Evolutionary conservation across 805 yeast genomes (phyloP).

Genomic region (Lipomyces chichibuensis): DNA sequence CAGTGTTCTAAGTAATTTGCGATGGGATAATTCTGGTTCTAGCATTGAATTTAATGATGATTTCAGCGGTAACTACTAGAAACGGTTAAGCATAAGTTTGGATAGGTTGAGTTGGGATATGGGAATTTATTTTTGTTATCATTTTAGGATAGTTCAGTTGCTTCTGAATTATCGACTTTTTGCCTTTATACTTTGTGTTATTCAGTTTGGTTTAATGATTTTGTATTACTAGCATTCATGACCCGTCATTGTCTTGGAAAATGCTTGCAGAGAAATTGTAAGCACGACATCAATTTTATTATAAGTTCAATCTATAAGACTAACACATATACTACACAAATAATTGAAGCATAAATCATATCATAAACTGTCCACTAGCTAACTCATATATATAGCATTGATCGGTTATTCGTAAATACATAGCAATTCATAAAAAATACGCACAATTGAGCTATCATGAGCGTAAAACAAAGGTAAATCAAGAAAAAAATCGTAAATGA

Average conservation of each 20-base stretch:
- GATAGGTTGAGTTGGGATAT: background rate
- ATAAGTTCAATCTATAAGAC: background rate
- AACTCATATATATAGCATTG: too few relatives aligned
- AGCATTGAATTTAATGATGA: background rate
- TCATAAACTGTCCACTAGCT: too few relatives aligned
- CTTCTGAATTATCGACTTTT: background rate
- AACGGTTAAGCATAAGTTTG: background rate
- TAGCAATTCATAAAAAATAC: too few relatives aligned
- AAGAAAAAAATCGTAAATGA: background rate
- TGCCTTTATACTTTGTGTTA: background rate
- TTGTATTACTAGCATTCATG: background rate
- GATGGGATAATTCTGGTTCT: background rate
- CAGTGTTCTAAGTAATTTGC: constrained; percentile 13
- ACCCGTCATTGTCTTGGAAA: background rate
- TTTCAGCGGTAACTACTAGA: background rate
- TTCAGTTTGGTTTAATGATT: background rate
- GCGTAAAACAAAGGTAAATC: background rate
- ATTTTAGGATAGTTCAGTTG: background rate
- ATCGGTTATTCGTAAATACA: background rate
- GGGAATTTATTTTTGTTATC: background rate
- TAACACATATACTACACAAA: too few relatives aligned
- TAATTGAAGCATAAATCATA: too few relatives aligned
- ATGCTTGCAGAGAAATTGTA: background rate
- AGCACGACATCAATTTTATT: background rate
- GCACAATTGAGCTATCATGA: too few relatives aligned